A percentile compares a stretch with the other conserved stretches of the same genome.
Evolutionary conservation across 352 stramenopile genomes (phyloP).

Genomic region (Pythium scleroteichum): DNA sequence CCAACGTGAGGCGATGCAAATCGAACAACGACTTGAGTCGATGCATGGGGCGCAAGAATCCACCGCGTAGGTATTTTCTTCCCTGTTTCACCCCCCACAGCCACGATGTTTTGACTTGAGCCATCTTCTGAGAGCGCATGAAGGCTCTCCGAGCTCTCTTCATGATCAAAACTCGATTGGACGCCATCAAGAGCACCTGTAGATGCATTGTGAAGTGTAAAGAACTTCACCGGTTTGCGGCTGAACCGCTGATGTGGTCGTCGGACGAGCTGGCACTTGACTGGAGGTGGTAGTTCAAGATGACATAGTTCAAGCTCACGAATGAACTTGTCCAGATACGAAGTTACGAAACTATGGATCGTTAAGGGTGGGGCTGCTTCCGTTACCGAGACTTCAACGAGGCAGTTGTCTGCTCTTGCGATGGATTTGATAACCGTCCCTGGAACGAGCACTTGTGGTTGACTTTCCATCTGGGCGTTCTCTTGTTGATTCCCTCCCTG

Average conservation of each 20-base stretch:
- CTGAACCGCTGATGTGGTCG: conserved; percentile 62
- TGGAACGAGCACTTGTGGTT: neutral
- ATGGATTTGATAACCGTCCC: conserved; percentile 6
- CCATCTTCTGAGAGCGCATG: neutral
- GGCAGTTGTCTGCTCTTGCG: conserved; percentile 36
- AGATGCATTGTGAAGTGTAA: conserved; percentile 43
- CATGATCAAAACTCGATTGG: too few species aligned
- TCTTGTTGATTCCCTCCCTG: neutral
- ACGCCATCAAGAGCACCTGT: neutral
- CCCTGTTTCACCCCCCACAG: neutral
- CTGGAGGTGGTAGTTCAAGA: conserved; percentile 53
- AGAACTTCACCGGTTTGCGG: conserved; percentile 55
- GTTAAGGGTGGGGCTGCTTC: conserved; percentile 52
- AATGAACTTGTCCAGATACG: conserved; percentile 61
- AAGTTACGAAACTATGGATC: conserved; percentile 53
- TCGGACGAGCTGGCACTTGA: conserved; percentile 82
- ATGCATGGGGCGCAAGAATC: conserved; percentile 70
- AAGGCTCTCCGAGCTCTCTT: too few species aligned
- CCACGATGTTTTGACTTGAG: too few species aligned
- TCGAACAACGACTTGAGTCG: conserved; percentile 69
- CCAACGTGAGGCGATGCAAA: conserved; percentile 83
- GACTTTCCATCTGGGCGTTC: neutral
- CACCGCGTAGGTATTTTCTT: conserved; percentile 44
- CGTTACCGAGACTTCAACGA: conserved; percentile 56
- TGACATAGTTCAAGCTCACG: conserved; percentile 65